Base-by-base conservation (phyloP, 768 basidiomycete species). In the Leccinellum albellum region DNA sequence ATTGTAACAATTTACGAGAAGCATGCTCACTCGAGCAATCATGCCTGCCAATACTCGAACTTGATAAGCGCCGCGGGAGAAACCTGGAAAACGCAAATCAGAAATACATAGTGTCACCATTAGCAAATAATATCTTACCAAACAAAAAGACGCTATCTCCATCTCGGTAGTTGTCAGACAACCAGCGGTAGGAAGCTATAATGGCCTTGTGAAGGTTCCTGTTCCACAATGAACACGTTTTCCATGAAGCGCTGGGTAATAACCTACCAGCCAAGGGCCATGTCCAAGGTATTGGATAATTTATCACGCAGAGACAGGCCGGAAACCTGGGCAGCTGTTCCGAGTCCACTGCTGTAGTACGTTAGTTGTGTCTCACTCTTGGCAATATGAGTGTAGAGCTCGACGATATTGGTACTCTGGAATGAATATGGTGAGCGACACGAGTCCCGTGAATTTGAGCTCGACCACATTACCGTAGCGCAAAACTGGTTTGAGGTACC, bases 31-130 rank as follows among this genome's bases (percentile, higher is more conserved):
- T 52, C 57, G 68, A n/a, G 74, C 55, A 20, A 79, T 76, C 78
- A 79, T 79, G 23, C 67, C 78, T 3, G 78, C 75, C 42, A 79
- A 50, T 1, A 66, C 73, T 28, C 78, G 72, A 3, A 73, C 76
- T 62, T 79, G 78, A 58, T 77, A 80, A n/a, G 78, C 78, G 8
- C 78, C 78, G 20, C 79, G 76, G 2, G 79, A 79, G 60, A 76
- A 80, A 3, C 78, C 78, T 79, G 35, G 9, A 32, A n/a, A 37
- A 28, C 6, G 17, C 4, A 45, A 10, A 31, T 68, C 23, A 63
- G 61, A 37, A 7, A 26, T 8, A 21, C 2, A 8, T 23, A 20
- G 47, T 1, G 2, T 26, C 46, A 23, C 12, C 10, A 50, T 21
- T 47, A 32, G 6, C 14, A 8, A 26, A 20, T 13, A 28, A 32